Conservation (phyloP, 306 rosid genomes). For the Lablab purpureus region DNA sequence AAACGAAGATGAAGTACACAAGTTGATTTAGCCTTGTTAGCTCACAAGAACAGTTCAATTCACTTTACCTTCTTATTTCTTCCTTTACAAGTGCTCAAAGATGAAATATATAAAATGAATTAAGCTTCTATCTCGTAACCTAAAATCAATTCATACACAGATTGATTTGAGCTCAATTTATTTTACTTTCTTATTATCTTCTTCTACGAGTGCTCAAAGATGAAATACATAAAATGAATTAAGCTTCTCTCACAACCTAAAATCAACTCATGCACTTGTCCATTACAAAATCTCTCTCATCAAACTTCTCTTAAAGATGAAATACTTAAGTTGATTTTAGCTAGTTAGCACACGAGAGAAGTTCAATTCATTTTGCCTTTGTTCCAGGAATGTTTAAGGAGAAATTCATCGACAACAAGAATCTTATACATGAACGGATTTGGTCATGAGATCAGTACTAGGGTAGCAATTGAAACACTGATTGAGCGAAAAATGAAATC, state of each 20-base stretch:
- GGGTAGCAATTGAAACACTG: not conserved
- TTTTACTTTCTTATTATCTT: not conserved
- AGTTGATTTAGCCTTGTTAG: too few species aligned
- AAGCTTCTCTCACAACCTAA: not conserved
- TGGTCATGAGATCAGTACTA: not conserved
- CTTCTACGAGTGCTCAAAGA: not conserved
- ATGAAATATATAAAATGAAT: too few species aligned
- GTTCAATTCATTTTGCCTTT: not conserved
- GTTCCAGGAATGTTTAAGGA: not conserved
- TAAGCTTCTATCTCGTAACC: too few species aligned
- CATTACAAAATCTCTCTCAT: not conserved
- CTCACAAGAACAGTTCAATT: not conserved
- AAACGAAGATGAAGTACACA: too few species aligned
- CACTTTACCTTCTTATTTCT: not conserved
- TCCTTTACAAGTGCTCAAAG: too few species aligned
- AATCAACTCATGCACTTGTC: not conserved
- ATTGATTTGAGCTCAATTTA: not conserved
- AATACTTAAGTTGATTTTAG: not conserved
- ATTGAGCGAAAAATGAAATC: not conserved
- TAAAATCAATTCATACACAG: too few species aligned
- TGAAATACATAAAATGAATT: not conserved
- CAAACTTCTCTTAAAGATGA: not conserved
- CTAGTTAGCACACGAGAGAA: not conserved
- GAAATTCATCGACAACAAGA: not conserved
- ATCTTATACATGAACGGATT: not conserved